A percentile compares a stretch with the other conserved stretches of the same genome.
Evolutionary conservation across 164 flowering plant genomes (phyloP).

Genomic region (Stephania cephalantha): DNA sequence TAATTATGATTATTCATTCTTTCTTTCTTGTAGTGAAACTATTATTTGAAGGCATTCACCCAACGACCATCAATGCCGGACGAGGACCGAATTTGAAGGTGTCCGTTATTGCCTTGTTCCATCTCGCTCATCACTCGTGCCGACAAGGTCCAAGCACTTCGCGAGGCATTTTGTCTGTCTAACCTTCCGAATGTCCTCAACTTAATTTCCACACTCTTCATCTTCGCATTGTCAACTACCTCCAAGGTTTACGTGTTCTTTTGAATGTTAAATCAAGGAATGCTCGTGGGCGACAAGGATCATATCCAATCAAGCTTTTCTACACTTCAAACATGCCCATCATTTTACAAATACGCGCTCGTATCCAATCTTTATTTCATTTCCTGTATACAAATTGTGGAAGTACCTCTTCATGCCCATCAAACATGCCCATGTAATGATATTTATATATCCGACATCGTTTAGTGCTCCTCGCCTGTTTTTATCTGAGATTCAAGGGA

Average conservation of each 20-base stretch:
- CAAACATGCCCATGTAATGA: too few species aligned
- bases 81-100: conserved; percentile 18
- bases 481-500: conserved; percentile 13
- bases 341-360: conserved; percentile 12
- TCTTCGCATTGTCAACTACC: conserved; percentile 4
- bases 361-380: conserved; percentile 12
- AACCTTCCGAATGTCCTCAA: conserved; percentile 13
- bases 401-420: too few species aligned
- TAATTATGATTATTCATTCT: neutral
- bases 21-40: conserved; percentile 9
- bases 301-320: conserved; percentile 9
- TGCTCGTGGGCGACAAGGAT: conserved; percentile 8
- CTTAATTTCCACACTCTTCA: conserved; percentile 10
- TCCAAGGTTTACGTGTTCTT: conserved; percentile 5
- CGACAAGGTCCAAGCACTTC: conserved; percentile 10
- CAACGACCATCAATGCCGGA: conserved; percentile 12
- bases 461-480: neutral
- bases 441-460: too few species aligned
- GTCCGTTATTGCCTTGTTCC: conserved; percentile 18
- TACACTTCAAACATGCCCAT: conserved; percentile 13
- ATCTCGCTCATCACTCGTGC: conserved; percentile 7
- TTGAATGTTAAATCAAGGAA: neutral
- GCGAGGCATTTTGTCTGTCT: neutral
- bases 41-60: conserved; percentile 15
- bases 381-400: conserved; percentile 1